These are phyloP conservation scores for Aurinia saxatilis DNA, from an alignment of 345 rosid genomes.

Conservation along the genomic window DNA sequence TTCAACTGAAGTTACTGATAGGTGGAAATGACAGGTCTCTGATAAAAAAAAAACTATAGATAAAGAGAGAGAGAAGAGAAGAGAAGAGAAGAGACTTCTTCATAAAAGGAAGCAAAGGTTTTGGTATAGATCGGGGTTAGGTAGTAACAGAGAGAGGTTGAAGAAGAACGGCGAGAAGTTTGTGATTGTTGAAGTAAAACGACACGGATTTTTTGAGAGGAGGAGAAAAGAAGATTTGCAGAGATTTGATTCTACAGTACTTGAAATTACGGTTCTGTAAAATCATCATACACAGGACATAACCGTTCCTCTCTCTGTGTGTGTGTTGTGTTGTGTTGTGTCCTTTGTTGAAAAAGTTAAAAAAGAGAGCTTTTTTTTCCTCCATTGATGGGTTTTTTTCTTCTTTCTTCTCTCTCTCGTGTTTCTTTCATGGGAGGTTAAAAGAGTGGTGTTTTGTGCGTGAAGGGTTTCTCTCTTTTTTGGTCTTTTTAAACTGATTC, in stretches of 20 bases:
- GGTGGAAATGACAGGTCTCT: constrained; percentile 21
- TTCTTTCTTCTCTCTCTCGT: constrained; percentile 21
- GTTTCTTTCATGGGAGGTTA: constrained; percentile 51
- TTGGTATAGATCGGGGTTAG: constrained; percentile 21
- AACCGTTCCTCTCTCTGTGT: constrained; percentile 2
- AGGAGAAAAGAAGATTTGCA: constrained; percentile 15
- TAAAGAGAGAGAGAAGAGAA: background rate
- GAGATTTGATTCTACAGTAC: constrained; percentile 16
- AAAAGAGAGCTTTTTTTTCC: constrained; percentile 1
- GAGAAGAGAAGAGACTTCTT: constrained; percentile 19
- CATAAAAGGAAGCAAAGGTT: constrained; percentile 21
- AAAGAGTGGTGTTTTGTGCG: constrained; percentile 23
- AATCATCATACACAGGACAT: constrained; percentile 32
- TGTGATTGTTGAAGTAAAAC: constrained; percentile 12
- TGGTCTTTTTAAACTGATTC: background rate
- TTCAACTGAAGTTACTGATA: constrained; percentile 18
- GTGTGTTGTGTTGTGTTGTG: too few species aligned
- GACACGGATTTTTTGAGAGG: constrained; percentile 16
- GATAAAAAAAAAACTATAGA: background rate
- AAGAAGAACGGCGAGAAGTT: constrained; percentile 24
- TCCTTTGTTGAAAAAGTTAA: background rate
- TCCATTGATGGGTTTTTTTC: constrained; percentile 41
- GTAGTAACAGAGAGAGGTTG: constrained; percentile 1
- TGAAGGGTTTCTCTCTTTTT: background rate
- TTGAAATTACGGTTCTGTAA: constrained; percentile 27